Evolutionary conservation across 441 rosid species (phyloP).

Genomic region (Aquilaria agallochum): DNA sequence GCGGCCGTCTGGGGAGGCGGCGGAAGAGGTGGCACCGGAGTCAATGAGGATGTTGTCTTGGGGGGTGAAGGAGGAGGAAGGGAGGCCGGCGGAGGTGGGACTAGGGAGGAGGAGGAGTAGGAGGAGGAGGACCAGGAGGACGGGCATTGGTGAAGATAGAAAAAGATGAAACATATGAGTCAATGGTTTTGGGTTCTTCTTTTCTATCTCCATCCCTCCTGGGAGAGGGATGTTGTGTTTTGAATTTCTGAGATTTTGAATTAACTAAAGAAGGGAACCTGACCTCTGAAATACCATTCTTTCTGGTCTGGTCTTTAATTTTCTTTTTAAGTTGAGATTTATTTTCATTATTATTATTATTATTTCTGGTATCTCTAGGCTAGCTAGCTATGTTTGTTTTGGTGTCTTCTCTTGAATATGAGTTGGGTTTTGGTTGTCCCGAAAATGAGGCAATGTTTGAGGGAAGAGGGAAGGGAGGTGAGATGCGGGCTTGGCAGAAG

Average conservation of each 20-base stretch:
- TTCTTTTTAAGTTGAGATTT: too few species aligned
- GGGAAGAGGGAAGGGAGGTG: conserved; percentile 8
- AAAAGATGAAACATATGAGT: conserved; percentile 16
- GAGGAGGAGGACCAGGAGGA: conserved; percentile 32
- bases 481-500: conserved; percentile 7
- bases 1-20: conserved; percentile 54
- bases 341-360: too few species aligned
- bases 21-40: conserved; percentile 50
- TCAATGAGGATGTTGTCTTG: conserved; percentile 58
- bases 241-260: conserved; percentile 5
- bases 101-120: conserved; percentile 17
- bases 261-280: not conserved
- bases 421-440: conserved; percentile 16
- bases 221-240: conserved; percentile 28
- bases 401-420: conserved; percentile 12
- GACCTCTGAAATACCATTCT: too few species aligned
- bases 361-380: too few species aligned
- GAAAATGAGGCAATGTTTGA: conserved; percentile 20
- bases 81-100: conserved; percentile 10
- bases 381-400: conserved; percentile 10
- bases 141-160: conserved; percentile 35
- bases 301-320: too few species aligned
- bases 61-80: conserved; percentile 32
- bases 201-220: conserved; percentile 88
- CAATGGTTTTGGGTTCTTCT: conserved; percentile 16